Evolutionary conservation across 176 grass and related monocot genomes (phyloP).

Genomic region (Phyllostachys edulis): DNA sequence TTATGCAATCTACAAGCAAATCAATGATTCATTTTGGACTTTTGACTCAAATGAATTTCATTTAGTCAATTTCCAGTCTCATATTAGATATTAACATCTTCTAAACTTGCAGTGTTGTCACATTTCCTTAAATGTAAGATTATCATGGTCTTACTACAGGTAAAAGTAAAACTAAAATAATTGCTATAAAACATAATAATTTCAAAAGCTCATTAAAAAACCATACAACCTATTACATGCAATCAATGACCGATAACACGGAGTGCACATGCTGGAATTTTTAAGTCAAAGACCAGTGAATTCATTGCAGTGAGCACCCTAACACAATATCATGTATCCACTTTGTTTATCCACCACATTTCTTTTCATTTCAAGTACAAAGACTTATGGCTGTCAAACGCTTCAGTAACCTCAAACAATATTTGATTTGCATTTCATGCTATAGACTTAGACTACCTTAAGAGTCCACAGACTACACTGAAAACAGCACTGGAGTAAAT

Average conservation of each 20-base stretch:
- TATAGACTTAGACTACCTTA: not conserved
- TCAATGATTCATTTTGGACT: not conserved
- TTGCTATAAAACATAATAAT: not conserved
- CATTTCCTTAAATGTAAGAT: not conserved
- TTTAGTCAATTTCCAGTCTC: not conserved
- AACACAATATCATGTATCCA: conserved; percentile 17
- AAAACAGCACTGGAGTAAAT: not conserved
- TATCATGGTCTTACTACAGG: not conserved
- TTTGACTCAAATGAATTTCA: not conserved
- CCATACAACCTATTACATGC: not conserved
- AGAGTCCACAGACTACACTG: not conserved
- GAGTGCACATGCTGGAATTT: conserved; percentile 3
- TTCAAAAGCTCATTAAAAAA: not conserved
- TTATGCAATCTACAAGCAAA: not conserved
- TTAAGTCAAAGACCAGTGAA: not conserved
- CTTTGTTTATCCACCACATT: not conserved
- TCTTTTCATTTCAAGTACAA: not conserved
- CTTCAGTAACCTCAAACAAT: conserved; percentile 5
- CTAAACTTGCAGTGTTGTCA: not conserved
- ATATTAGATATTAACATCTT: not conserved
- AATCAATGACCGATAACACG: not conserved
- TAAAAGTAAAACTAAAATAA: conserved; percentile 9
- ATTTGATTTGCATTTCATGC: not conserved
- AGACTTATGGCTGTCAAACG: not conserved
- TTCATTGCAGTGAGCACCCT: not conserved